Conservation (phyloP, 257 asterid genomes). For the Solanum pimpinellifolium region DNA sequence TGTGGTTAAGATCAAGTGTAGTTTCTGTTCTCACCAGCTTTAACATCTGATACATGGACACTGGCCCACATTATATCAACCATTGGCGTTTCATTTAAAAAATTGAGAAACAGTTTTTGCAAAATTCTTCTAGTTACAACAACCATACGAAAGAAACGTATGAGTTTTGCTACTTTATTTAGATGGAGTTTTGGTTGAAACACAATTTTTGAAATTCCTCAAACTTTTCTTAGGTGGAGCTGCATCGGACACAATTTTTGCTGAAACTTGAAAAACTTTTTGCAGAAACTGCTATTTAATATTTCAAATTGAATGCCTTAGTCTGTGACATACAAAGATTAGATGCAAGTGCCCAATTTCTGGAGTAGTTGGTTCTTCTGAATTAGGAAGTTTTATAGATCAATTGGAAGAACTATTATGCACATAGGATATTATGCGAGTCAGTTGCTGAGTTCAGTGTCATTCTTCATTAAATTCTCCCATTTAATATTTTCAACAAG, state of each 20-base stretch:
- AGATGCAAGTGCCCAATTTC: neutral
- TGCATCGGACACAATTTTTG: neutral
- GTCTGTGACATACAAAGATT: neutral
- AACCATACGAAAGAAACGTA: neutral
- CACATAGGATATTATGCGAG: neutral
- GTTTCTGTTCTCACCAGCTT: conserved; percentile 25
- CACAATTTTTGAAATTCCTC: neutral
- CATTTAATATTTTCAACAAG: neutral
- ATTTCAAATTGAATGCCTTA: neutral
- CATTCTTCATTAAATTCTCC: neutral
- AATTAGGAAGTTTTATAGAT: neutral
- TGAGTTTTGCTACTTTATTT: neutral
- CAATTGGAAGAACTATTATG: neutral
- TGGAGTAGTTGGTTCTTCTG: neutral
- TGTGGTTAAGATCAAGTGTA: conserved; percentile 37
- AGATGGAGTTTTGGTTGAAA: neutral
- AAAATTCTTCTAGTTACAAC: neutral
- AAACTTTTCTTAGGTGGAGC: neutral
- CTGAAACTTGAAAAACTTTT: neutral
- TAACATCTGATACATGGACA: conserved; percentile 15
- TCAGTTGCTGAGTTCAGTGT: neutral
- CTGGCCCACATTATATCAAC: neutral
- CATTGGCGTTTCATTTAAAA: neutral
- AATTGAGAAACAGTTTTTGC: neutral
- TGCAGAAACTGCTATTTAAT: neutral